Base-by-base conservation (phyloP, 352 stramenopile species). In the Globisporangium nodosum region DNA sequence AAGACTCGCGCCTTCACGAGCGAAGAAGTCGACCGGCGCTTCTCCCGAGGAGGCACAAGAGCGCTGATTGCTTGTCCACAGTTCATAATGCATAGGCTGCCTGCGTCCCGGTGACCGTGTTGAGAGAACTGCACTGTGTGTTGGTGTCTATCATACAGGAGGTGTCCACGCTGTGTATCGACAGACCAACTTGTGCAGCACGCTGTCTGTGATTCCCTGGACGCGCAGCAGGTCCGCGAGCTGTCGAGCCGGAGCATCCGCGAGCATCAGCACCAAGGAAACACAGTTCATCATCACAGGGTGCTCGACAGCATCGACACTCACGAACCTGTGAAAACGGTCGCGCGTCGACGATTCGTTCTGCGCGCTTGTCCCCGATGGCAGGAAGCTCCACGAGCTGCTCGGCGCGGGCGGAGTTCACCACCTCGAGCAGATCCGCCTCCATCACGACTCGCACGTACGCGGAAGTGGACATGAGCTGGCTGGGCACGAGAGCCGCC, bases 361-460 rank as follows among this genome's bases (percentile, higher is more conserved):
- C 66, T 24, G 76, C 76, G 1, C 73, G 69, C 56, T 84, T 89
- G 47, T 58, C 66, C 24, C 79, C 76, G 45, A 89, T 87, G 9
- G 69, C 66, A 15, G 73, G 69, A 24, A 89, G 65, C 46, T 73
- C 55, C 11, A 59, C 70, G 9, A 87, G 69, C 24, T 87, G 67
- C 4, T 66, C 61, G 21, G 62, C 57, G 4, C 66, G 73, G 12
- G 75, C 73, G n/a, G 52, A 39, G 37, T 87, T 87, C 2, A 89
- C 55, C 2, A 83, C 58, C 1, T 65, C 60, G 54, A 89, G 66
- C 31, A 89, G 55, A 37, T 87, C 71, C 33, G 58, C 65, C 60
- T 86, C 69, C 12, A 87, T 64, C 24, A 87, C 71, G 27, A 70
- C 37, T 24, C 71, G 56, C 65, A 76, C 73, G 52, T 66, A 74